Conservation (phyloP, 2,329 filamentous ascomycete species). For the Aspergillus novofumigatus region DNA sequence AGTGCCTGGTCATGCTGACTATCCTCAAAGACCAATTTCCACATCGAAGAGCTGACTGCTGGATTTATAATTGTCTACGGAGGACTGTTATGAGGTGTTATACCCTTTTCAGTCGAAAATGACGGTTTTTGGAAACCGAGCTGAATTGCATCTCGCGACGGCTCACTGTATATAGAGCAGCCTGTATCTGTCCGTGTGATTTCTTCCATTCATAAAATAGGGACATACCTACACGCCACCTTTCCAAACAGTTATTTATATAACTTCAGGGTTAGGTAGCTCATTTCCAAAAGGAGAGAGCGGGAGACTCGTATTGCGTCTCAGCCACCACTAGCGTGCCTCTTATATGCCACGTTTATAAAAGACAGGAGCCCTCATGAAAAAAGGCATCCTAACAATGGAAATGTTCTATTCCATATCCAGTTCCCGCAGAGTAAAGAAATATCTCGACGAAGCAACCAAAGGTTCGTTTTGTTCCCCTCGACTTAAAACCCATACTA, state of each 20-base stretch:
- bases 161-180: no score
- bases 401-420: not conserved
- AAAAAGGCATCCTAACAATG: not conserved
- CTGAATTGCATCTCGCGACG: no score
- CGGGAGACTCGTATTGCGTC: not conserved
- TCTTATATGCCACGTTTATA: not conserved
- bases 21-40: not conserved
- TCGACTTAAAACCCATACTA: not conserved
- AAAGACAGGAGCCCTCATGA: not conserved
- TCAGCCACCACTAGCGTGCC: not conserved
- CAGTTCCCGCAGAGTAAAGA: not conserved
- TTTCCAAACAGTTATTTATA: no score
- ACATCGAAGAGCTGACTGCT: not conserved
- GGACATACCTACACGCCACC: no score
- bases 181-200: no score
- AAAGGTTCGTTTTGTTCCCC: not conserved
- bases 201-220: no score
- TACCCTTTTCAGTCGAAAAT: no score
- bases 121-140: no score
- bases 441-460: not conserved
- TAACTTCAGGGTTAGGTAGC: no score
- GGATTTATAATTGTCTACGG: conserved; percentile 3
- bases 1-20: not conserved
- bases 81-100: not conserved
- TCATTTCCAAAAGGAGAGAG: no score